Evolutionary conservation across 805 yeast genomes (phyloP), one percentile per base, ranked within the genome.

Genomic region (Spathaspora passalidarum): DNA sequence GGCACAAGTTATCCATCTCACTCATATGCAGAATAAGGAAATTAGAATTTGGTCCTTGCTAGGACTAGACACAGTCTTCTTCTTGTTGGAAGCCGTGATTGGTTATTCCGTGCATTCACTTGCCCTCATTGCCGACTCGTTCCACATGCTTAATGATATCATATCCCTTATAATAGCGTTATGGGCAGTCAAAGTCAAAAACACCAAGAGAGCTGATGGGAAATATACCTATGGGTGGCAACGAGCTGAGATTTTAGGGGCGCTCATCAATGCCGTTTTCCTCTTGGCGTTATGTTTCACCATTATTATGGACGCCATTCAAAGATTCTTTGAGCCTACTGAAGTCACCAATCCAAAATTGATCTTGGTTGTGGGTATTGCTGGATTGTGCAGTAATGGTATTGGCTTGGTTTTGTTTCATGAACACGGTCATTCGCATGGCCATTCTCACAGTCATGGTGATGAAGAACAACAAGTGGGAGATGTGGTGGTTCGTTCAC

Each of bases 201-300:
- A 86, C 56, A 81, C 80, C 34, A 79, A 82, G 57, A 81, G 82
- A 22, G 94, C 96, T 1, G 94, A 89, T 62, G 84, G 94, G 2
- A 84, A 83, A 47, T 92, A 88, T 69, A 94, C 98, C 2, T 92
- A 94, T 59, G 99, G 99, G 14, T 89, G 97, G 96, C 96, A 92
- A 65, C 78, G 99, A 55, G 98, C 98, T 4, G 99, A 92, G 66
- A 91, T 92, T 44, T 74, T 92, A 49, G 99, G 99, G 46, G 99
- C 98, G 7, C 75, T 92, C 49, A 80, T 92, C 54, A 92, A 92
- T 61, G 97, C 97, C 2, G 97, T 94, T 8, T 94, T 94, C 57
- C 66, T 92, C 53, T 73, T 94, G 53, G 98, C 98, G 1, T 76
- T 92, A 51, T 92, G 99, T 62, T 84, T 94, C 60, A 84, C 97